phyloP scores from a whole-genome alignment of 352 stramenopile species.

The Phytopythium chamaehyphon region DNA sequence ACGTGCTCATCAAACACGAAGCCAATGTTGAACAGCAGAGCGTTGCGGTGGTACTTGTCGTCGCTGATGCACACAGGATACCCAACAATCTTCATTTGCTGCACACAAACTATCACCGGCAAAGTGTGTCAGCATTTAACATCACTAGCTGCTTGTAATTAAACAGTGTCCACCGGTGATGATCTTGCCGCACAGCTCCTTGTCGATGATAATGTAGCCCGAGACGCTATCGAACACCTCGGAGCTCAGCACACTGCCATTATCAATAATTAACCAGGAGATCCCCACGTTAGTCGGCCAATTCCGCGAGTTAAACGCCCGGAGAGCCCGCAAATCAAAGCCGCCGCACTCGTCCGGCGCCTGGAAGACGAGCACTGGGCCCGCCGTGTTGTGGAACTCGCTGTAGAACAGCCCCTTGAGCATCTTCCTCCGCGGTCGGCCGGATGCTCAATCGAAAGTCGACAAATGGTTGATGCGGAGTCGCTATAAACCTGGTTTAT shows the following conservation, averaged over 20 bases:
- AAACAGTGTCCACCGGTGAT: constrained; percentile 47
- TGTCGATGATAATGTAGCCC: constrained; percentile 89
- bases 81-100: constrained; percentile 82
- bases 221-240: constrained; percentile 86
- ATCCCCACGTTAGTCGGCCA: not conserved
- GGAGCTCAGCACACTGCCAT: constrained; percentile 61
- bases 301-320: not conserved
- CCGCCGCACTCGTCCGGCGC: constrained; percentile 60
- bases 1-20: constrained; percentile 84
- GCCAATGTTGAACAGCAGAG: constrained; percentile 87
- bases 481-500: too few relatives aligned
- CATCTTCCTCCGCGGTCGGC: constrained; percentile 37
- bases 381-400: constrained; percentile 90
- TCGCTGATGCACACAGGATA: constrained; percentile 87
- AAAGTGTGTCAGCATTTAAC: too few relatives aligned
- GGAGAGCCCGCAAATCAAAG: not conserved
- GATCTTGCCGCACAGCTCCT: constrained; percentile 84
- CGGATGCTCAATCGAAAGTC: too few relatives aligned
- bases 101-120: constrained; percentile 43
- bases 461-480: too few relatives aligned
- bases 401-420: constrained; percentile 89
- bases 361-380: constrained; percentile 89
- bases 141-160: too few relatives aligned
- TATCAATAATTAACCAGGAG: too few relatives aligned
- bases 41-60: constrained; percentile 89